Conservation (phyloP, 768 basidiomycete species). For the Phaeolepiota aurea region DNA sequence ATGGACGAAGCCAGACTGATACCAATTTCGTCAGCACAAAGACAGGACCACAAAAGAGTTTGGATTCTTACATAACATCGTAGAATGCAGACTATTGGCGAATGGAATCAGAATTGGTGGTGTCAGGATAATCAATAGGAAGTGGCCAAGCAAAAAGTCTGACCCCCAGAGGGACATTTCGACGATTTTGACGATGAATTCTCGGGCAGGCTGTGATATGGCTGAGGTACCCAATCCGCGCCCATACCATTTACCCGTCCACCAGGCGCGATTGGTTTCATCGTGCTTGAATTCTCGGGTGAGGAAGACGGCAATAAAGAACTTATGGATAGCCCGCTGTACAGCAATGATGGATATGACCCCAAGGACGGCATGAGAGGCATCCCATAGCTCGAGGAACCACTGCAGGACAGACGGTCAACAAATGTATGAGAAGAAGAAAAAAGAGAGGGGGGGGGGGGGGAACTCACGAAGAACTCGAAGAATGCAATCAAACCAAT, state of each 20-base stretch:
- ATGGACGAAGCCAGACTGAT: slow-evolving; percentile 90
- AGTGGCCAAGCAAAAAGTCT: slow-evolving; percentile 82
- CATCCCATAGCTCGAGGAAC: slow-evolving; percentile 95
- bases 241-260: slow-evolving; percentile 98
- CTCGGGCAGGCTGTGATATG: slow-evolving; percentile 92
- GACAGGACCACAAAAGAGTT: slow-evolving; percentile 2
- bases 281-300: slow-evolving; percentile 98
- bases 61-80: slow-evolving; percentile 82
- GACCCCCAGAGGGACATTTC: slow-evolving; percentile 97
- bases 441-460: slow-evolving; percentile 13
- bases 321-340: slow-evolving; percentile 89
- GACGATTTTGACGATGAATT: slow-evolving; percentile 96
- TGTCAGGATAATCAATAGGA: slow-evolving; percentile 83
- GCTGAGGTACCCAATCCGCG: slow-evolving; percentile 86
- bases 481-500: slow-evolving; percentile 86
- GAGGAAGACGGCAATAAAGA: slow-evolving; percentile 88
- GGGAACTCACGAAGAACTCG: slow-evolving; percentile 79
- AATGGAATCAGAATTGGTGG: slow-evolving; percentile 82
- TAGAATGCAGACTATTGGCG: slow-evolving; percentile 84
- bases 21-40: slow-evolving; percentile 2
- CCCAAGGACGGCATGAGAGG: slow-evolving; percentile 93
- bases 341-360: slow-evolving; percentile 84
- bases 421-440: slow-evolving; percentile 13
- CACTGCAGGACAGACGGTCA: slow-evolving; percentile 49
- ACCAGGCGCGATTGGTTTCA: slow-evolving; percentile 97